These are phyloP conservation scores for Pinus albicaulis DNA, from an alignment of 75 land plant genomes.

Conservation along the genomic window DNA sequence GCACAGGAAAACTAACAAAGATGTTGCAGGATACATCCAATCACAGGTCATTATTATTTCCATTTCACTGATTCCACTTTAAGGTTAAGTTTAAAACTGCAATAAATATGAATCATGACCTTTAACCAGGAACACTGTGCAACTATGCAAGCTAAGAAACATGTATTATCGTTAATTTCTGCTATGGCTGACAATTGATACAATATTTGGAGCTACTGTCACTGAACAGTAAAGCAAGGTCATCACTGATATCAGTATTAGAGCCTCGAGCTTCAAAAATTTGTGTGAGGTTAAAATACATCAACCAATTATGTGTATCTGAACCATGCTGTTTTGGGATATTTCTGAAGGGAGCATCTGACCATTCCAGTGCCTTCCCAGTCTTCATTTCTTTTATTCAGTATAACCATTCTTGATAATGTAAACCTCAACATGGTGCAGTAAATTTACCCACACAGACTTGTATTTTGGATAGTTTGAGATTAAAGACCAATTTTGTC, in stretches of 20 bases:
- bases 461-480: background rate
- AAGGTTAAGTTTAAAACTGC: background rate
- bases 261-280: background rate
- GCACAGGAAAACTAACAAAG: background rate
- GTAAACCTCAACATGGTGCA: too few species aligned
- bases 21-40: background rate
- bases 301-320: background rate
- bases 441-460: too few species aligned
- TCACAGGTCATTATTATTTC: background rate
- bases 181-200: background rate
- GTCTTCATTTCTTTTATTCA: background rate
- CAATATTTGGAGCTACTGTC: background rate
- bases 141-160: background rate
- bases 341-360: background rate
- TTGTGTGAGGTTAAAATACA: background rate
- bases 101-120: background rate
- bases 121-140: background rate
- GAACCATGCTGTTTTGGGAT: background rate
- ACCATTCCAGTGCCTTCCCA: background rate
- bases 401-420: too few species aligned
- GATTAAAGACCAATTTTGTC: background rate
- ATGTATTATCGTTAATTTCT: background rate
- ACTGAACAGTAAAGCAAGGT: background rate
- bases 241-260: background rate
- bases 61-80: background rate